These are phyloP conservation scores for Solanum etuberosum DNA, from an alignment of 257 asterid genomes.

Conservation along the genomic window DNA sequence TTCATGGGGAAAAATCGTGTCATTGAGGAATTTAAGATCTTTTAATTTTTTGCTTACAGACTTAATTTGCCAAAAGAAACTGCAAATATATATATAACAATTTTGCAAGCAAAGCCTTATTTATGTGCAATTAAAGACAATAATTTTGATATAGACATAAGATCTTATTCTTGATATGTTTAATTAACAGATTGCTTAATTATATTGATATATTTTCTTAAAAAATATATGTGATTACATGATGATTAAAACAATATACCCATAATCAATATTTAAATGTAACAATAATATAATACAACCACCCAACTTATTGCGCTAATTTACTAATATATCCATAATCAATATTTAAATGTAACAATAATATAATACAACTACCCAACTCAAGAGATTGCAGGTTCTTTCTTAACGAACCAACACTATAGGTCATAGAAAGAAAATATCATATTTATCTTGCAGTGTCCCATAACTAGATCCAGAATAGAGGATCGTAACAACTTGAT, in stretches of 20 bases:
- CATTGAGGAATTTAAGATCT: background rate
- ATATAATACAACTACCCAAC: background rate
- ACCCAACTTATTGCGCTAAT: background rate
- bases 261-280: background rate
- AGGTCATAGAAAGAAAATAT: background rate
- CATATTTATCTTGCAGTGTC: too few relatives aligned
- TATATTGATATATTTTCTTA: background rate
- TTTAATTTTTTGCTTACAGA: background rate
- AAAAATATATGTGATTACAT: background rate
- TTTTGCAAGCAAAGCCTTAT: background rate
- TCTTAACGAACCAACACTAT: background rate
- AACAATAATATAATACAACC: background rate
- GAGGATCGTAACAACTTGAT: too few relatives aligned
- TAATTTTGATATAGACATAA: background rate
- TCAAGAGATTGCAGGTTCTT: background rate
- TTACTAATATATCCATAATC: background rate
- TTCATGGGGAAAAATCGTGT: slow-evolving; percentile 18
- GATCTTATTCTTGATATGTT: background rate
- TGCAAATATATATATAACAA: background rate
- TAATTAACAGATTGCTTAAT: background rate
- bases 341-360: background rate
- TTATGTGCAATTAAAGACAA: background rate
- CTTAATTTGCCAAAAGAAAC: background rate
- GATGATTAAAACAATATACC: background rate
- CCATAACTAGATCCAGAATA: too few relatives aligned